Base-by-base conservation (phyloP, 2,329 filamentous ascomycete genomes). In the Bimuria novae-zelandiae region DNA sequence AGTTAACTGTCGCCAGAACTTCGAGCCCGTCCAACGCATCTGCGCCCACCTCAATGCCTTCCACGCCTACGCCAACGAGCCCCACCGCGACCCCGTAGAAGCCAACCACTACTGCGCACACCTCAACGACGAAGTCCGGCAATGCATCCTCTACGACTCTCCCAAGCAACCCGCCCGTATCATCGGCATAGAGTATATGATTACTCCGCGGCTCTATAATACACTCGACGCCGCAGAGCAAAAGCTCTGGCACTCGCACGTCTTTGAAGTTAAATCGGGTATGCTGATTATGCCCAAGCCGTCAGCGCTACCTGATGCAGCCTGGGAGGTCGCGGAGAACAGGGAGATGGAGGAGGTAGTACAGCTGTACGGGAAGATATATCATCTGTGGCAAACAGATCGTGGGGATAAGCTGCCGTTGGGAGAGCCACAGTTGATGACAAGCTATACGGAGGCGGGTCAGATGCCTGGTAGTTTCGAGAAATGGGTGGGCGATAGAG, bases 121-220 rank as follows among this genome's bases (percentile, higher is more conserved):
- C 64, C 64, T 94, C 3, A 91, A 82, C 55, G 81, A 87, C 64
- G 90, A 94, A 57, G 81, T 95, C 51, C 84, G 91, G 3, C 90
- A 96, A 78, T 95, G 91, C 71, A 83, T 96, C 25, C 82, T 96
- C 56, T 96, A 94, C 76, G 90, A 95, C 73, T 83, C 84, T 0
- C 80, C 86, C 0, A 78, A 80, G 0, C 79, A 83, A 7, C 82
- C 84, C 22, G 90, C 90, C 0, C 83, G 88, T 0, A 82, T 96
- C 16, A 90, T 96, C 56, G 91, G 90, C 7, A 82, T 95, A 63
- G 91, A 96, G 72, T 95, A 95, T 78, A 92, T 94, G 89, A 86
- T 49, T 23, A 41, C 36, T 11, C 36, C 46, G 3, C 16, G 46
- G n/a, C 46, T 49, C 3, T 49, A 49, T 27, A 29, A 32, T 27